A percentile compares a stretch with the other conserved stretches of the same genome.
phyloP scores from a whole-genome alignment of 2,329 filamentous ascomycete genomes.

The Stemphylium lycopersici region DNA sequence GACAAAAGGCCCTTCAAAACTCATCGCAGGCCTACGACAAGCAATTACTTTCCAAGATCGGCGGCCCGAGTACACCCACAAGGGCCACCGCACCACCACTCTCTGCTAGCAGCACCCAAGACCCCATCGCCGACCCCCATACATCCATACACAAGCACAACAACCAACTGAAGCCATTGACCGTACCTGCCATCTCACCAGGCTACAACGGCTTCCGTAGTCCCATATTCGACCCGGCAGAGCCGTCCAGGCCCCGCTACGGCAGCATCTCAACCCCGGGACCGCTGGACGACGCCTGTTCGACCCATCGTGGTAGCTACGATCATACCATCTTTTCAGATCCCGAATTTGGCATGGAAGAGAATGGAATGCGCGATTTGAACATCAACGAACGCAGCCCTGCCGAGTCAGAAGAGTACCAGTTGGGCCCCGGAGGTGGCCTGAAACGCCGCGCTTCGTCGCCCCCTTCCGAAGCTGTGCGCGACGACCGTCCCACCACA shows the following conservation, averaged over 20 bases:
- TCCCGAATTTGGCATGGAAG: constrained; percentile 60
- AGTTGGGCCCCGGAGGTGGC: constrained; percentile 56
- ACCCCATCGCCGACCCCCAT: constrained; percentile 45
- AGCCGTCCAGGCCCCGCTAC: constrained; percentile 51
- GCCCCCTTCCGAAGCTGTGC: constrained; percentile 62
- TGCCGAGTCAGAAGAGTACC: constrained; percentile 53
- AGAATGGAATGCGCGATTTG: constrained; percentile 58
- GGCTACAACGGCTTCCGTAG: constrained; percentile 52
- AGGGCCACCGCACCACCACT: constrained; percentile 46
- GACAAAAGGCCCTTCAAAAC: constrained; percentile 61
- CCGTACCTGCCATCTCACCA: constrained; percentile 54
- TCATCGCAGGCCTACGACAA: constrained; percentile 69
- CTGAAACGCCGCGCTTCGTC: constrained; percentile 70
- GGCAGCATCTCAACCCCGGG: constrained; percentile 56
- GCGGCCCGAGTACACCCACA: constrained; percentile 63
- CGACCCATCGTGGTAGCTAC: constrained; percentile 66
- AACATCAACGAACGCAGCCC: constrained; percentile 61
- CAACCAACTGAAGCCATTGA: constrained; percentile 53
- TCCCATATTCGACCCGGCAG: constrained; percentile 47
- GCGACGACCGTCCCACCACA: constrained; percentile 54
- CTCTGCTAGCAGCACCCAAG: constrained; percentile 41
- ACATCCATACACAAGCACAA: constrained; percentile 50
- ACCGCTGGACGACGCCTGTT: constrained; percentile 57
- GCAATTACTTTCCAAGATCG: constrained; percentile 66
- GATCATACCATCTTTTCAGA: constrained; percentile 63